Base-by-base conservation (phyloP, 495 filamentous ascomycete species). In the Aspergillus incahuasiensis region DNA sequence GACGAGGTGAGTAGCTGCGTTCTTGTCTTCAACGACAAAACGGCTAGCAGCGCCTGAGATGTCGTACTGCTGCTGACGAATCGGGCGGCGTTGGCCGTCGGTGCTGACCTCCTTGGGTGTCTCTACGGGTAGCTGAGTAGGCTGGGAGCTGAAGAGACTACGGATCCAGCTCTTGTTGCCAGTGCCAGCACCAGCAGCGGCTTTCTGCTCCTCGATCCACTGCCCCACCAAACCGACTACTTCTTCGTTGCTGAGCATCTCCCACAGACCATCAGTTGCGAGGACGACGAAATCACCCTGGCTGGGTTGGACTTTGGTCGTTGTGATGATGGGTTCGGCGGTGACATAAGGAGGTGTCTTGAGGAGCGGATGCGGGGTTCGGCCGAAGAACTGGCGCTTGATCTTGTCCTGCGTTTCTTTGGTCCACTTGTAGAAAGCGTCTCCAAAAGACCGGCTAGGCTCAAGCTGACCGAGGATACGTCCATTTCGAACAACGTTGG, bases 201-300 rank as follows among this genome's bases (percentile, higher is more conserved):
- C 24, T 45, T 78, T 70, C 61, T 91, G 87, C 43, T 84, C 79
- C 64, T 99, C 92, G 35, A 99, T 79, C 95, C 95, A 99, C 68
- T 92, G 88, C 3, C 92, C 95, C 12, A 99, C 95, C 6, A 99
- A 79, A 0, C 95, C 95, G 45, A 99, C 86, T 1, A 97, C 95
- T 74, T 99, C 95, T 66, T 99, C 95, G 65, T 97, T 99, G 48
- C 89, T 96, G 48, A 99, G 77, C 92, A 97, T 97, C 73, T 99
- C 95, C 94, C 95, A 99, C 12, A 99, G 78, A 2, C 95, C 95
- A 65, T 99, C 95, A 0, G 95, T 96, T 5, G 95, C 95, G 79
- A 99, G 85, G 48, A 99, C 92, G 5, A 99, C 74, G 61, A 99
- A 99, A 64, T 97, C 95, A 43, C 94, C 94, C 55, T 86, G 86